A percentile compares a stretch with the other conserved stretches of the same genome.
phyloP scores from a whole-genome alignment of 805 yeast species.

The Yamadazyma scolyti region DNA sequence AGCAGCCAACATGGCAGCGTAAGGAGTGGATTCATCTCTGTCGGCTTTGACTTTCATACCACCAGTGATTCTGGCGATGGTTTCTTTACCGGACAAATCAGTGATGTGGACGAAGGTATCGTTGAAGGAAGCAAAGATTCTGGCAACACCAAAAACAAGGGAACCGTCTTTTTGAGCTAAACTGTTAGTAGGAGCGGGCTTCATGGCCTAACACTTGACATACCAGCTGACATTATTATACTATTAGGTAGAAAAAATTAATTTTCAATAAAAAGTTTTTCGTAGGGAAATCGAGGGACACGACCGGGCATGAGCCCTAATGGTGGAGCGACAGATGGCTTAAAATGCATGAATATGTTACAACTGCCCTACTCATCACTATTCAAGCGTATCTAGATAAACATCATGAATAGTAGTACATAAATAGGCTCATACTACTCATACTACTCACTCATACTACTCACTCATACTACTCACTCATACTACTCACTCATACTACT shows the following conservation, averaged over 20 bases:
- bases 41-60: slow-evolving; percentile 99
- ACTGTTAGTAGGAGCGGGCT: slow-evolving; percentile 13
- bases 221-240: slow-evolving; percentile 35
- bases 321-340: too few relatives aligned
- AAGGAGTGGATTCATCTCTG: slow-evolving; percentile 99
- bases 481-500: too few relatives aligned
- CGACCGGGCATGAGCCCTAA: slow-evolving; percentile 12
- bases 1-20: slow-evolving; percentile 99
- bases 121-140: slow-evolving; percentile 99
- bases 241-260: slow-evolving; percentile 13
- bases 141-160: slow-evolving; percentile 99
- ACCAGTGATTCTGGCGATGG: slow-evolving; percentile 99
- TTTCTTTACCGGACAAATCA: slow-evolving; percentile 99
- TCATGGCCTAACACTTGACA: slow-evolving; percentile 13
- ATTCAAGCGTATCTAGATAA: too few relatives aligned
- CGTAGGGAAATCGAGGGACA: slow-evolving; percentile 4
- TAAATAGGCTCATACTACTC: too few relatives aligned
- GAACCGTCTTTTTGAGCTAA: slow-evolving; percentile 66
- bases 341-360: too few relatives aligned
- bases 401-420: too few relatives aligned
- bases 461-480: too few relatives aligned
- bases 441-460: too few relatives aligned
- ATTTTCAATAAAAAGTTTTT: slow-evolving; percentile 11
- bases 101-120: slow-evolving; percentile 99
- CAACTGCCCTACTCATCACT: not conserved